A percentile compares a stretch with the other conserved stretches of the same genome.
Evolutionary conservation across 169 alveolate species (phyloP).

Genomic region (Cryptosporidium meleagridis): DNA sequence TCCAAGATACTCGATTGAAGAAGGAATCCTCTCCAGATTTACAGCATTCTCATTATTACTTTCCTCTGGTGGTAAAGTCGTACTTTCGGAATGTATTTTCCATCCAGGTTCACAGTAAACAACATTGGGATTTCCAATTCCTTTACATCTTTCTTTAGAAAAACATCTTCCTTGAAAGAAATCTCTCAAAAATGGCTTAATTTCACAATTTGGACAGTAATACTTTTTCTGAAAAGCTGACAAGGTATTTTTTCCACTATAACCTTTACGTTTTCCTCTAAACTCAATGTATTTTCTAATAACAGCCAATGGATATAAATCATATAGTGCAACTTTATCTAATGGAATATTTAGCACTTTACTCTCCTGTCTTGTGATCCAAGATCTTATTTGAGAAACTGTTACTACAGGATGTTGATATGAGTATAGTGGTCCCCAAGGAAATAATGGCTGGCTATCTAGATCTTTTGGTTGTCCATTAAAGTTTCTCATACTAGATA

Average conservation of each 20-base stretch:
- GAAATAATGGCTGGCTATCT: slow-evolving; percentile 69
- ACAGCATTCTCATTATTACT: slow-evolving; percentile 29
- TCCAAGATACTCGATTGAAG: slow-evolving; percentile 61
- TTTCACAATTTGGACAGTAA: slow-evolving; percentile 58
- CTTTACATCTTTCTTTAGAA: slow-evolving; percentile 69
- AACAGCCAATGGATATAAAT: slow-evolving; percentile 65
- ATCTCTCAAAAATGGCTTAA: slow-evolving; percentile 45
- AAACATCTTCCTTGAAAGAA: slow-evolving; percentile 66
- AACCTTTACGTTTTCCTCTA: slow-evolving; percentile 63
- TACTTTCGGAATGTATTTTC: slow-evolving; percentile 46
- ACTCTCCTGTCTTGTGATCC: slow-evolving; percentile 51
- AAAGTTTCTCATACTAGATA: slow-evolving; percentile 51
- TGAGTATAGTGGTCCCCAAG: slow-evolving; percentile 72
- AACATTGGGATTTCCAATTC: slow-evolving; percentile 41
- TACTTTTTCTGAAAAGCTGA: slow-evolving; percentile 35
- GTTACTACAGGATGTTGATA: slow-evolving; percentile 74
- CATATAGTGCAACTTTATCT: slow-evolving; percentile 61
- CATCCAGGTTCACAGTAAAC: slow-evolving; percentile 71
- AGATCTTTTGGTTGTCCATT: slow-evolving; percentile 64
- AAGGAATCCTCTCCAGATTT: slow-evolving; percentile 54
- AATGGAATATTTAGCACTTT: slow-evolving; percentile 42
- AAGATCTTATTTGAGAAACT: slow-evolving; percentile 68
- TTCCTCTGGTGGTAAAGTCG: slow-evolving; percentile 51
- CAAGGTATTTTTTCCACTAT: slow-evolving; percentile 40
- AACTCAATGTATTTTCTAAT: slow-evolving; percentile 63